Conservation (phyloP, 352 stramenopile species). For the Aphanomyces astaci region DNA sequence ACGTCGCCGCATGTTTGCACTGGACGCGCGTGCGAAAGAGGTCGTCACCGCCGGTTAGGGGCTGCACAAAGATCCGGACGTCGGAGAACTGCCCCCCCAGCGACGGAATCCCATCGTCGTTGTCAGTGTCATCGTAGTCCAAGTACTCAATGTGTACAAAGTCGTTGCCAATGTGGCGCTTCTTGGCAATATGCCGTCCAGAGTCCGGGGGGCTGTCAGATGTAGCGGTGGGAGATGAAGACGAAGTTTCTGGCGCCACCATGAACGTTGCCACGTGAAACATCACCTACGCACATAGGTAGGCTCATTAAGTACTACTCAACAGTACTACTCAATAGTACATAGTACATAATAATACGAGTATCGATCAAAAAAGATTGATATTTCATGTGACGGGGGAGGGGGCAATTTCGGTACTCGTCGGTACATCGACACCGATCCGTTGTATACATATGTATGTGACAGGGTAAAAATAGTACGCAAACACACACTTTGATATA, state of each 20-base stretch:
- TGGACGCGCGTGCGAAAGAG: slow-evolving; percentile 62
- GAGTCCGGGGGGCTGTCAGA: neutral
- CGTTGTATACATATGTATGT: no score
- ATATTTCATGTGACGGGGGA: no score
- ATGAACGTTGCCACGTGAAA: slow-evolving; percentile 86
- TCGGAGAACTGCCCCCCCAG: slow-evolving; percentile 81
- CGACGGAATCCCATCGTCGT: slow-evolving; percentile 54
- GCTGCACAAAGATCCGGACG: slow-evolving; percentile 81
- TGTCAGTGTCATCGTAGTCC: slow-evolving; percentile 54
- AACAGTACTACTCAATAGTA: no score
- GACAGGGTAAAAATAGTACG: no score
- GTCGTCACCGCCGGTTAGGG: slow-evolving; percentile 50
- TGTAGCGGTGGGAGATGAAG: neutral
- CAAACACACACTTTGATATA: no score
- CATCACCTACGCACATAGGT: slow-evolving; percentile 45
- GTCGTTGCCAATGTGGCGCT: slow-evolving; percentile 84
- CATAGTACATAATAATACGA: no score
- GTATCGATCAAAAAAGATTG: no score
- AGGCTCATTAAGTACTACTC: neutral
- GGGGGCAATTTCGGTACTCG: no score
- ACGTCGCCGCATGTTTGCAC: slow-evolving; percentile 52
- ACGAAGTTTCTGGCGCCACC: slow-evolving; percentile 23
- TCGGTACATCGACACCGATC: no score
- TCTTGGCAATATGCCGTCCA: slow-evolving; percentile 36
- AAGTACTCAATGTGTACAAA: slow-evolving; percentile 85